Conservation (phyloP, 257 asterid species). For the Penstemon davidsonii region DNA sequence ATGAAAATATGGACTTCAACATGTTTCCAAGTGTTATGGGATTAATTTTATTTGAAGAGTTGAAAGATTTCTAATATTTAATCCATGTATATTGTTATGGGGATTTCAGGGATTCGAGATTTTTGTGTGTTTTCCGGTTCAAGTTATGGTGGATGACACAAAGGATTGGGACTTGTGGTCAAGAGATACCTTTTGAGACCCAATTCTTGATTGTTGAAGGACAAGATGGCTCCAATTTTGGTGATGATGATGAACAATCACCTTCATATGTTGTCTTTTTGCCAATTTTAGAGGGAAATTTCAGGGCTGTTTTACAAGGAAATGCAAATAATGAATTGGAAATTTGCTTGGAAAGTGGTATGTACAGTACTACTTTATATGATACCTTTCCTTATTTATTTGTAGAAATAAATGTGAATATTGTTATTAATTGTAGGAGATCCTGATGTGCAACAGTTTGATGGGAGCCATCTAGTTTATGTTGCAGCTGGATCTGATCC, state of each 20-base stretch:
- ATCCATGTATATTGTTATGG: too few relatives aligned
- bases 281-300: constrained; percentile 80
- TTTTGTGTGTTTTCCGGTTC: constrained; percentile 66
- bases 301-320: constrained; percentile 93
- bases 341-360: constrained; percentile 90
- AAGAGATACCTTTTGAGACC: constrained; percentile 73
- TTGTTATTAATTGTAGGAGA: constrained; percentile 55
- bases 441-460: constrained; percentile 75
- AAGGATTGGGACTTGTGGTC: constrained; percentile 65
- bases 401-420: constrained; percentile 9
- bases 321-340: constrained; percentile 69
- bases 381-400: neutral
- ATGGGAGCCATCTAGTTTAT: constrained; percentile 71
- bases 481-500: constrained; percentile 78
- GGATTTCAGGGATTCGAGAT: constrained; percentile 61
- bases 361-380: neutral
- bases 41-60: too few relatives aligned
- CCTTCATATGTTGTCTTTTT: constrained; percentile 52
- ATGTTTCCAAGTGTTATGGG: too few relatives aligned
- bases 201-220: constrained; percentile 63
- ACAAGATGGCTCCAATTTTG: constrained; percentile 26
- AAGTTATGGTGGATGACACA: constrained; percentile 96
- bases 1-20: too few relatives aligned
- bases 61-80: too few relatives aligned
- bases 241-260: neutral